These are phyloP conservation scores for Helichrysum umbraculigerum DNA, from an alignment of 129 eudicot species.

Conservation along the genomic window DNA sequence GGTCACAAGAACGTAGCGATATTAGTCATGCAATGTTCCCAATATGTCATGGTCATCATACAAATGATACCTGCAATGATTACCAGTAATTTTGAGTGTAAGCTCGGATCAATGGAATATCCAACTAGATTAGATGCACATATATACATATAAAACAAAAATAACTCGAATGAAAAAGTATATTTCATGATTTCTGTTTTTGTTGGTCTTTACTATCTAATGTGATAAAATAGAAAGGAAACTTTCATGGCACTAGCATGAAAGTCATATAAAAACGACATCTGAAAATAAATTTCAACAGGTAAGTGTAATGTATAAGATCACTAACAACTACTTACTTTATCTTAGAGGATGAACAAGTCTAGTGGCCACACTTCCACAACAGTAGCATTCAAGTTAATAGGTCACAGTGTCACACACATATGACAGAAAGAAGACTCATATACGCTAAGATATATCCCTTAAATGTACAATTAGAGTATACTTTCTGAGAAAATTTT, in stretches of 20 bases:
- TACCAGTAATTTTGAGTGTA: not conserved
- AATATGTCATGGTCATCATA: slow-evolving; percentile 9
- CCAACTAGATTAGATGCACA: not conserved
- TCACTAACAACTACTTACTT: not conserved
- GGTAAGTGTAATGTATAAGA: not conserved
- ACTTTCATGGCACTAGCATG: not conserved
- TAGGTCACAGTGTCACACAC: not conserved
- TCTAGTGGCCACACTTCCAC: not conserved
- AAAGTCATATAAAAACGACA: not conserved
- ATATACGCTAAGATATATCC: not conserved
- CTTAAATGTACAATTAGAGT: not conserved
- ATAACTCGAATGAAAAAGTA: no score
- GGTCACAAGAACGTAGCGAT: not conserved
- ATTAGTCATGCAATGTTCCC: slow-evolving; percentile 5
- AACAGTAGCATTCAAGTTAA: not conserved
- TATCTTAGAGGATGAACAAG: not conserved
- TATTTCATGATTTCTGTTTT: not conserved
- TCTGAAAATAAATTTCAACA: not conserved
- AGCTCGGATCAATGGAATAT: not conserved
- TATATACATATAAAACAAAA: no score
- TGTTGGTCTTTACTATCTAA: not conserved
- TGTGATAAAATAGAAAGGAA: not conserved
- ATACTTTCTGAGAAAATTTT: no score
- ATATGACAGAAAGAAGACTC: not conserved
- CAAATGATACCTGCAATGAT: not conserved